These are phyloP conservation scores for Sclerotinia minor DNA, from an alignment of 2,329 filamentous ascomycete species.

Conservation along the genomic window DNA sequence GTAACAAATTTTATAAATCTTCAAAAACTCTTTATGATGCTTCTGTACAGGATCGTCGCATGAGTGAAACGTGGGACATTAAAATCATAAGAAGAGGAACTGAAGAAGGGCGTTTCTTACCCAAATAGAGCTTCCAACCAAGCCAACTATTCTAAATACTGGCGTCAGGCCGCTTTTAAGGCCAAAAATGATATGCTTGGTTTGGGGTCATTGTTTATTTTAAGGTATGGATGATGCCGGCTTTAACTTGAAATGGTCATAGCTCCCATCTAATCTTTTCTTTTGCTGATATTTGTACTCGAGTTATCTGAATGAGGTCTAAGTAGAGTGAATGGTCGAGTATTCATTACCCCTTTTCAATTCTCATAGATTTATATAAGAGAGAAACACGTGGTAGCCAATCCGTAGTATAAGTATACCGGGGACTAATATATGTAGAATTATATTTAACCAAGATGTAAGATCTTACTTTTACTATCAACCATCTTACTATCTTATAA, in stretches of 20 bases:
- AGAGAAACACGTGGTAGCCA: no score
- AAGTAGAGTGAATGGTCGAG: not conserved
- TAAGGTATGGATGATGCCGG: constrained; percentile 5
- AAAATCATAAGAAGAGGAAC: constrained; percentile 12
- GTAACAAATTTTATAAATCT: not conserved
- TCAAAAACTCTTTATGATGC: constrained; percentile 17
- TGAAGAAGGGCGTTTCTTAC: constrained; percentile 18
- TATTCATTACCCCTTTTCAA: no score
- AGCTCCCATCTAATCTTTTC: not conserved
- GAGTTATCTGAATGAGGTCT: not conserved
- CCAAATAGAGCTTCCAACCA: constrained; percentile 20
- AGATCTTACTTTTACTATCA: no score
- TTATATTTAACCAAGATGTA: no score
- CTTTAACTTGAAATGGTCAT: constrained; percentile 12
- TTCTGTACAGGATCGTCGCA: constrained; percentile 22
- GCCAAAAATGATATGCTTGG: constrained; percentile 7
- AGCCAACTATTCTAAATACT: constrained; percentile 19
- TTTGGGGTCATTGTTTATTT: constrained; percentile 9
- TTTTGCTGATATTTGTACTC: no score
- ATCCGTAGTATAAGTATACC: no score
- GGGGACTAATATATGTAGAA: no score
- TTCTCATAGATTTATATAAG: no score
- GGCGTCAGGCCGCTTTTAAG: constrained; percentile 20
- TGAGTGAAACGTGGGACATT: constrained; percentile 26
- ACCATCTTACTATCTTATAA: no score